A percentile compares a stretch with the other conserved stretches of the same genome.
These are phyloP conservation scores for Herpotrichia juniperi DNA, from an alignment of 2,329 filamentous ascomycete genomes.

Conservation along the genomic window DNA sequence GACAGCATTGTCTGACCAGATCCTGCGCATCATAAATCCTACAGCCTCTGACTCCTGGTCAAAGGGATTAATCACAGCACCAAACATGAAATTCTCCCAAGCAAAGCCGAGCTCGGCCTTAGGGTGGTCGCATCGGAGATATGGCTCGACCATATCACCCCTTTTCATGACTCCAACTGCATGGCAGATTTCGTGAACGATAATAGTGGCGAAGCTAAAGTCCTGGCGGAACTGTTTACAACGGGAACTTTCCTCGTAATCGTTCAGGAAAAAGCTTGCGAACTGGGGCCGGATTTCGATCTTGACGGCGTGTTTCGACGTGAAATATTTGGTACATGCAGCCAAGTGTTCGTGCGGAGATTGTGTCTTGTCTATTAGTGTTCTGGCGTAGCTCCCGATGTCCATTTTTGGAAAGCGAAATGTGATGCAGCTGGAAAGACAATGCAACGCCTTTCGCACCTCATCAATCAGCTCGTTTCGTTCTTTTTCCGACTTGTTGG, in stretches of 20 bases:
- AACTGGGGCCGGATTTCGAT: constrained; percentile 33
- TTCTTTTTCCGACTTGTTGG: constrained; percentile 14
- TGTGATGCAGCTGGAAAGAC: constrained; percentile 29
- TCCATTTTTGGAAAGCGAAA: constrained; percentile 24
- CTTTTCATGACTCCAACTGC: constrained; percentile 40
- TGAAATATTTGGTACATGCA: constrained; percentile 22
- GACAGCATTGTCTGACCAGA: constrained; percentile 27
- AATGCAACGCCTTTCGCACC: constrained; percentile 31
- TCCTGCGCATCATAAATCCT: constrained; percentile 32
- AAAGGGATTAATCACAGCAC: constrained; percentile 38
- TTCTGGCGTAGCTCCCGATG: constrained; percentile 28
- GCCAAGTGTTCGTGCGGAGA: constrained; percentile 11
- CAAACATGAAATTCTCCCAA: constrained; percentile 47
- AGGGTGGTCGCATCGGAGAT: constrained; percentile 29
- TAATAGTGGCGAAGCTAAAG: constrained; percentile 36
- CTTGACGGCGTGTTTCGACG: constrained; percentile 12
- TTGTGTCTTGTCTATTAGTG: constrained; percentile 9
- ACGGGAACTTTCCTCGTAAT: constrained; percentile 26
- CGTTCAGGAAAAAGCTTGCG: constrained; percentile 21
- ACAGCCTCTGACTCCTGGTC: constrained; percentile 22
- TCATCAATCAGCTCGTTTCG: constrained; percentile 15
- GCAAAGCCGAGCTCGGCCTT: constrained; percentile 38
- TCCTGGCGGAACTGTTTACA: constrained; percentile 42
- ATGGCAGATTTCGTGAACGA: constrained; percentile 44
- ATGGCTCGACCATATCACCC: constrained; percentile 34